These are phyloP conservation scores for Fusarium circinatum DNA, from an alignment of 2,329 filamentous ascomycete genomes.

Conservation along the genomic window DNA sequence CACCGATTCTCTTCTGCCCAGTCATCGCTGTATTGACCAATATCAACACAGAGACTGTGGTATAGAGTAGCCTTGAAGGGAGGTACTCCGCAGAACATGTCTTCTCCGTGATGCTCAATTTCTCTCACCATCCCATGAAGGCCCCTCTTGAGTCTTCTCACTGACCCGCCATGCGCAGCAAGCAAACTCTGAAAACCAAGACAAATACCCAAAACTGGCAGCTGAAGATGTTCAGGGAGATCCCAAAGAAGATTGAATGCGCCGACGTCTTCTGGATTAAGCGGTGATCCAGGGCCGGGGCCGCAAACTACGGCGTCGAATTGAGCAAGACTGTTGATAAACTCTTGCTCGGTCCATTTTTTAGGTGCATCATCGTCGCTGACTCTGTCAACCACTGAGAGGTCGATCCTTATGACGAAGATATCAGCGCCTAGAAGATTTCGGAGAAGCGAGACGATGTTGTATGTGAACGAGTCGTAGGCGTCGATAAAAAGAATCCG, in stretches of 20 bases:
- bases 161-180: conserved; percentile 71
- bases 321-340: conserved; percentile 54
- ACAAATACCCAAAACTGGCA: conserved; percentile 90
- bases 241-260: conserved; percentile 82
- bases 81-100: conserved; percentile 73
- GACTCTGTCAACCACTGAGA: conserved; percentile 60
- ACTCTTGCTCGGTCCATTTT: conserved; percentile 57
- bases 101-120: conserved; percentile 67
- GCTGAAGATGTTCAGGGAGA: conserved; percentile 63
- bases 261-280: conserved; percentile 78
- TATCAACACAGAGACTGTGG: conserved; percentile 70
- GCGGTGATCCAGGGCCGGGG: conserved; percentile 87
- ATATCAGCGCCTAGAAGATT: conserved; percentile 73
- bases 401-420: conserved; percentile 53
- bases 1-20: conserved; percentile 49
- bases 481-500: conserved; percentile 90
- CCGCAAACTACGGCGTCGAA: conserved; percentile 92
- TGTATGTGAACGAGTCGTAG: conserved; percentile 97
- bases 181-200: conserved; percentile 88
- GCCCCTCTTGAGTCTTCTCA: conserved; percentile 75
- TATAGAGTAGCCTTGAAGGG: conserved; percentile 79
- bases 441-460: conserved; percentile 85
- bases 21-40: conserved; percentile 53
- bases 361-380: conserved; percentile 3
- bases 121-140: conserved; percentile 83